Conservation (phyloP, 768 basidiomycete genomes). For the Phlebiopsis flavidoalba region DNA sequence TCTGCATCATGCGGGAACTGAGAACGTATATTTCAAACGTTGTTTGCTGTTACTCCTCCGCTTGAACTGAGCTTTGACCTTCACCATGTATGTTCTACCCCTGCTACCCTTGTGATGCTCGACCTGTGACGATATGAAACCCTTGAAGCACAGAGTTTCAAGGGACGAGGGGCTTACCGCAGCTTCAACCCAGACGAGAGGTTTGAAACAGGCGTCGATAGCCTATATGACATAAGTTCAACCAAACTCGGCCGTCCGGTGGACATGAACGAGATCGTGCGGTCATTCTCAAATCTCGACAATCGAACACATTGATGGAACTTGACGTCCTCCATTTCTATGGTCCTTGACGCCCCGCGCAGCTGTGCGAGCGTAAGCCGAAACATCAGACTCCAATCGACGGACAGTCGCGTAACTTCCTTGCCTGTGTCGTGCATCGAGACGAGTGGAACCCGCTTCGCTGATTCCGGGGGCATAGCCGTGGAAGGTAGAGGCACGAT, state of each 20-base stretch:
- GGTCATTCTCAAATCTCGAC: slow-evolving; percentile 96
- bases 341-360: slow-evolving; percentile 94
- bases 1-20: slow-evolving; percentile 99
- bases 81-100: slow-evolving; percentile 95
- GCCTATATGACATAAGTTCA: slow-evolving; percentile 97
- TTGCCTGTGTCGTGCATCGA: too few species aligned
- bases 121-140: slow-evolving; percentile 9
- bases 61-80: slow-evolving; percentile 96
- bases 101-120: slow-evolving; percentile 92
- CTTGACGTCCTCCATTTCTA: slow-evolving; percentile 99
- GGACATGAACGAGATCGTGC: slow-evolving; percentile 98
- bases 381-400: background rate
- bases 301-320: slow-evolving; percentile 99
- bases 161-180: too few species aligned
- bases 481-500: too few species aligned
- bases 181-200: slow-evolving; percentile 96
- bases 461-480: too few species aligned
- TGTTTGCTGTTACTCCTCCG: slow-evolving; percentile 93
- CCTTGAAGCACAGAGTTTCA: too few species aligned
- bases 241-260: slow-evolving; percentile 87
- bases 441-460: too few species aligned
- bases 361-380: slow-evolving; percentile 36
- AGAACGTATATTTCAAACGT: slow-evolving; percentile 98
- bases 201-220: slow-evolving; percentile 93
- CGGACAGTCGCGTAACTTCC: too few species aligned